These are phyloP conservation scores for Ascochyta viciae-villosae DNA, from an alignment of 2,329 filamentous ascomycete species.

Conservation along the genomic window DNA sequence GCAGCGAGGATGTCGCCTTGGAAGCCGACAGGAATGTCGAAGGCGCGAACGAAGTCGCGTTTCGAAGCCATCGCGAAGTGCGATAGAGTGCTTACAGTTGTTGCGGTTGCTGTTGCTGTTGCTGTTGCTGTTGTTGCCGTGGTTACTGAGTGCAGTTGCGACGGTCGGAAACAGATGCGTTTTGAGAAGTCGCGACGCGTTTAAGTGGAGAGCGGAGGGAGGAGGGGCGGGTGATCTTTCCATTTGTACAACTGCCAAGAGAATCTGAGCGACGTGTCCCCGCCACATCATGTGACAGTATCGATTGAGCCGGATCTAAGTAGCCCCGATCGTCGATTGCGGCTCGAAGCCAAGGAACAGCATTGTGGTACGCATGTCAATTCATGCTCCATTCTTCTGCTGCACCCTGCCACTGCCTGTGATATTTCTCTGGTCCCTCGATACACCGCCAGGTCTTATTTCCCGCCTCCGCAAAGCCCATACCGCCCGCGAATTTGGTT, in stretches of 20 bases:
- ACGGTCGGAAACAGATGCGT: background rate
- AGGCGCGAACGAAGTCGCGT: constrained; percentile 25
- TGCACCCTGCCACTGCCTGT: constrained; percentile 27
- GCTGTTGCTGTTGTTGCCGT: background rate
- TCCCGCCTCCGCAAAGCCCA: constrained; percentile 2
- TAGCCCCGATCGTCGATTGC: background rate
- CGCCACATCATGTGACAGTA: constrained; percentile 1
- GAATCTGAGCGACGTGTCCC: too few species aligned
- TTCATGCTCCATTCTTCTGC: constrained; percentile 31
- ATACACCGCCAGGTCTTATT: constrained; percentile 12
- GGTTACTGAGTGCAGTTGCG: background rate
- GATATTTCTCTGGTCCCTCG: constrained; percentile 21
- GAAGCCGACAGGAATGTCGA: constrained; percentile 20
- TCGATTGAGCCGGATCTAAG: background rate
- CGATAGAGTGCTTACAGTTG: background rate
- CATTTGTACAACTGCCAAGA: background rate
- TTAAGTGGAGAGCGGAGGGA: constrained; percentile 3
- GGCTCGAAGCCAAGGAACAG: constrained; percentile 16
- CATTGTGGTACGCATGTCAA: constrained; percentile 23
- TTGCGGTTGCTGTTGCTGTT: background rate
- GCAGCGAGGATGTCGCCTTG: constrained; percentile 23
- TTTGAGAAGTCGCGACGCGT: constrained; percentile 18
- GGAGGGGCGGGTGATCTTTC: background rate
- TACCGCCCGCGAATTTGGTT: constrained; percentile 13
- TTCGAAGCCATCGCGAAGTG: constrained; percentile 22